Evolutionary conservation across 805 yeast species (phyloP).

Genomic region (Starmerella etchellsii): DNA sequence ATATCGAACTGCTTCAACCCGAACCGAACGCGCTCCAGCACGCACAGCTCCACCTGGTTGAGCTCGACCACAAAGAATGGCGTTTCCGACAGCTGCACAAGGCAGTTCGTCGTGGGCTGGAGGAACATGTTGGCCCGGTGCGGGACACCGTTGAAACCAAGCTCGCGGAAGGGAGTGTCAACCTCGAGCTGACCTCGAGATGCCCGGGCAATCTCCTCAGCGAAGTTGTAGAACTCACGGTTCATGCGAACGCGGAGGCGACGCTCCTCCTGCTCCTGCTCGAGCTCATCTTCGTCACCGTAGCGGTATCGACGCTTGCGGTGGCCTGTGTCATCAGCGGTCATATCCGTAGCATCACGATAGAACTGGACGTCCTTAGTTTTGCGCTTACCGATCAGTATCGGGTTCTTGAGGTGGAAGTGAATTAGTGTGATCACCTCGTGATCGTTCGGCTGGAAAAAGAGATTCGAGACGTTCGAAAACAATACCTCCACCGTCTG

Average conservation of each 20-base stretch:
- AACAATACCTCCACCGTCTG: constrained; percentile 79
- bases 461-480: constrained; percentile 80
- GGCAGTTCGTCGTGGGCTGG: constrained; percentile 95
- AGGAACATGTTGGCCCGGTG: constrained; percentile 84
- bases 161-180: constrained; percentile 88
- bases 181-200: constrained; percentile 73
- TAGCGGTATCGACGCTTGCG: constrained; percentile 74
- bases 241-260: constrained; percentile 80
- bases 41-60: constrained; percentile 87
- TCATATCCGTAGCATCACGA: constrained; percentile 90
- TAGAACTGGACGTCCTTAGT: constrained; percentile 92
- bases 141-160: constrained; percentile 97
- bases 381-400: constrained; percentile 90
- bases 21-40: constrained; percentile 92
- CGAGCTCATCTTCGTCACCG: constrained; percentile 97
- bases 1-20: constrained; percentile 93
- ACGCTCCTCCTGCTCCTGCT: constrained; percentile 97
- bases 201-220: constrained; percentile 81
- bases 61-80: constrained; percentile 87
- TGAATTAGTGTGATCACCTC: constrained; percentile 88
- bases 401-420: constrained; percentile 81
- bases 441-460: constrained; percentile 92
- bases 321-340: constrained; percentile 94
- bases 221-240: constrained; percentile 79
- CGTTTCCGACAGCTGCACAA: constrained; percentile 85